Base-by-base conservation (phyloP, 306 rosid species). In the Calophaca sinica region DNA sequence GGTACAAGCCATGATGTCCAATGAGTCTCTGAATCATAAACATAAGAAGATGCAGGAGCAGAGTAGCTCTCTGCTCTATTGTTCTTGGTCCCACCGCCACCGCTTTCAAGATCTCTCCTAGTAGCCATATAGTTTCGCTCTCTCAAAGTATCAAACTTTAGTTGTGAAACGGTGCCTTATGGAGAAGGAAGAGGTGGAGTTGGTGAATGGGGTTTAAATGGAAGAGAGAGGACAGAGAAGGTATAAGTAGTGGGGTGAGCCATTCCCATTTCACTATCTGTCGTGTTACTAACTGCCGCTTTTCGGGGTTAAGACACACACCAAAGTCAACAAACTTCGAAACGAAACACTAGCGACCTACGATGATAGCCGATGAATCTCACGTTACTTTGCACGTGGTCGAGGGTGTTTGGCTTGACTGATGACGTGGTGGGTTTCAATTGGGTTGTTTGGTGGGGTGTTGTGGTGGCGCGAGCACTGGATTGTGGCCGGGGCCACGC, bases 1-100 rank as follows among this genome's bases (percentile, higher is more conserved):
- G 96, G 96, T 4, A 93, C 89, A 69, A 94, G 80, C 98, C 98
- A 94, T 50, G 97, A 89, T 20, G 82, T 89, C 90, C 94, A 88
- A 44, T 80, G 92, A 59, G 76, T 70, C 9, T 88, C 92, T 7
- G 80, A n/a, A 13, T 77, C 87, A 10, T 88, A 88, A 31, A 13
- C 53, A 59, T 78, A 76, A 5, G 88, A 64, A 45, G 88, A 67
- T 13, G 83, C 49, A 2, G 62, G 39, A 35, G 87, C 69, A 81
- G 77, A 4, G 32, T 74, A 65, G 5, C 36, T 14, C 9, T 52
- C 77, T 50, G 41, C 79, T 80, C 10, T n/a, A 38, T 66, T 68
- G 83, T 72, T 78, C 75, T 88, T 88, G 32, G 53, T 61, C 44
- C 59, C 85, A 3, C 74, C 79, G 50, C 84, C 84, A 68, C 87